Evolutionary conservation across 1,284 basidiomycete genomes (phyloP).

Genomic region (Ganoderma sp.): DNA sequence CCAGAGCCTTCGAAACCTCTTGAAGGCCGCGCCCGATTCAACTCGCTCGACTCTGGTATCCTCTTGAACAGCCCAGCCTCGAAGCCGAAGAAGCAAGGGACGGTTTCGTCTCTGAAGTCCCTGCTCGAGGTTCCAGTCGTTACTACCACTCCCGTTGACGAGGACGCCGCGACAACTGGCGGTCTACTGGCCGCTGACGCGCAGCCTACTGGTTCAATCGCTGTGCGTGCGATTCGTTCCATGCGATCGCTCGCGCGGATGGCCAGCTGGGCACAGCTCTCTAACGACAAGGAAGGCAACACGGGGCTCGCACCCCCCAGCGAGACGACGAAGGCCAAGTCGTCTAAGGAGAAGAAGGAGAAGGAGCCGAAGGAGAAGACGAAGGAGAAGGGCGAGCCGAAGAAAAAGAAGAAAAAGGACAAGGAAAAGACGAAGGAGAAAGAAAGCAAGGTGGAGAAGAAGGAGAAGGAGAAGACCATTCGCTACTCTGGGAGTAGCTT

Average conservation of each 20-base stretch:
- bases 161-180: slow-evolving; percentile 40
- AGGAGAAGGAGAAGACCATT: slow-evolving; percentile 44
- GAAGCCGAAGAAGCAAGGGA: slow-evolving; percentile 28
- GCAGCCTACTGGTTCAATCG: slow-evolving; percentile 61
- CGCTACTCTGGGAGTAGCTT: slow-evolving; percentile 65
- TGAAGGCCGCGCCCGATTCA: slow-evolving; percentile 55
- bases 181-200: slow-evolving; percentile 46
- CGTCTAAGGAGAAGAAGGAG: slow-evolving; percentile 37
- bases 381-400: slow-evolving; percentile 40
- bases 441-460: slow-evolving; percentile 41
- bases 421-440: slow-evolving; percentile 41
- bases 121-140: slow-evolving; percentile 9
- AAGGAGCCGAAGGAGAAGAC: slow-evolving; percentile 38
- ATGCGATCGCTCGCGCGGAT: slow-evolving; percentile 74
- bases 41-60: slow-evolving; percentile 66
- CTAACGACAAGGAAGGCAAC: slow-evolving; percentile 45
- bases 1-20: slow-evolving; percentile 51
- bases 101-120: slow-evolving; percentile 27
- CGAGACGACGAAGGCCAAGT: slow-evolving; percentile 28
- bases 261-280: slow-evolving; percentile 70
- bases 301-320: slow-evolving; percentile 25
- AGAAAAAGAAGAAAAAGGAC: slow-evolving; percentile 41
- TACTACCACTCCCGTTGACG: slow-evolving; percentile 16
- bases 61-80: slow-evolving; percentile 47
- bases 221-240: slow-evolving; percentile 75